Conservation (phyloP, 345 rosid species). For the Salix koriyanagi region DNA sequence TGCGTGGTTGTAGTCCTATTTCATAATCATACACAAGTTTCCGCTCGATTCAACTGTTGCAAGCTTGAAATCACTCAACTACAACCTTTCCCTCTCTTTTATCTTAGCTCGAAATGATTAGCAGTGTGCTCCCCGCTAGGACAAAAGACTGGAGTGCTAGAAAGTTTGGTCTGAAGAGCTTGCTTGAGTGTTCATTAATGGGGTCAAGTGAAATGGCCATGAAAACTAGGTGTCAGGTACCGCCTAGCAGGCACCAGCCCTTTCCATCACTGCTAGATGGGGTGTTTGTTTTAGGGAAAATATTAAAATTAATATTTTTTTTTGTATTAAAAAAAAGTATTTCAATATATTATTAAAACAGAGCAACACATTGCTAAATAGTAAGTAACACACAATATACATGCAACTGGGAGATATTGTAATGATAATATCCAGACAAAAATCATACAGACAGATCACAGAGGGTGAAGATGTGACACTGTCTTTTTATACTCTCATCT, state of each 20-base stretch:
- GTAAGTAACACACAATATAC: no score
- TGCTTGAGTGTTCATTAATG: not conserved
- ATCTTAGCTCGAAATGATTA: not conserved
- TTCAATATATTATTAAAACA: no score
- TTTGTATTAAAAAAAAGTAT: no score
- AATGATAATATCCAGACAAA: not conserved
- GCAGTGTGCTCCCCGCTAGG: not conserved
- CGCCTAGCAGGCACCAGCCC: not conserved
- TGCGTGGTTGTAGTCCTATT: not conserved
- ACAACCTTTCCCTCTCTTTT: not conserved
- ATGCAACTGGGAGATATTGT: not conserved
- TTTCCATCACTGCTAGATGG: not conserved
- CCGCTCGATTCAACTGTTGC: not conserved
- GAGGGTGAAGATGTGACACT: slow-evolving; percentile 27
- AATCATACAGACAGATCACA: not conserved
- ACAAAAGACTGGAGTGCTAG: no score
- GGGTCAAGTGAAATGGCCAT: not conserved
- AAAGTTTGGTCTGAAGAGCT: not conserved
- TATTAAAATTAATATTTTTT: no score
- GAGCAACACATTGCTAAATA: no score
- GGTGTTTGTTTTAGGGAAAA: no score
- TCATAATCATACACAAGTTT: not conserved
- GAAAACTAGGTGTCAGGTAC: not conserved
- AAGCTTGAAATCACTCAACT: not conserved
- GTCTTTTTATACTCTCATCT: slow-evolving; percentile 24